Evolutionary conservation across 371 early-diverging fungal species (phyloP).

Genomic region (Synchytrium microbalum): DNA sequence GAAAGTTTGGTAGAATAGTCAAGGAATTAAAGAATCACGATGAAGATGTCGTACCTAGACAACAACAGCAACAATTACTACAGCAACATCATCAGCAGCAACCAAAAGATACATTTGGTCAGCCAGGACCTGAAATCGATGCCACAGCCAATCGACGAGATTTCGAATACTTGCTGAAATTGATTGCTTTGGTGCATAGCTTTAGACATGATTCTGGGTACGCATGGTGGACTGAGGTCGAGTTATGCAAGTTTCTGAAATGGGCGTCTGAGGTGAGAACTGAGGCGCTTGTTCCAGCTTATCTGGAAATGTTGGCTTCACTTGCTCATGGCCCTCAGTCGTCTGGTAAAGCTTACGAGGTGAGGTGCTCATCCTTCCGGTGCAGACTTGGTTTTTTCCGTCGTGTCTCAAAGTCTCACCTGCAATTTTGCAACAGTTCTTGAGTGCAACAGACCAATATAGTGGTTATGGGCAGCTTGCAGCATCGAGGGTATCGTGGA

Average conservation of each 20-base stretch:
- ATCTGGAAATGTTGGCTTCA: constrained; percentile 65
- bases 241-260: neutral
- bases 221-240: neutral
- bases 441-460: constrained; percentile 1
- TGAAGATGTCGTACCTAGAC: neutral
- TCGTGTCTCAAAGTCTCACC: no score
- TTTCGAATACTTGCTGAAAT: neutral
- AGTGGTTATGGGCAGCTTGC: neutral
- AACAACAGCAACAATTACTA: no score
- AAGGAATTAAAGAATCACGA: neutral
- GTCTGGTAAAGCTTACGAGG: constrained; percentile 45
- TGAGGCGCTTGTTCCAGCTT: constrained; percentile 35
- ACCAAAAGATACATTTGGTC: neutral
- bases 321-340: constrained; percentile 58
- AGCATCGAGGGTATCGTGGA: constrained; percentile 22
- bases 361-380: neutral
- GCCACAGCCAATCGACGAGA: neutral
- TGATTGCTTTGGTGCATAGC: neutral
- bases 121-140: neutral
- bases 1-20: constrained; percentile 1
- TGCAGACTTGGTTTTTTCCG: neutral
- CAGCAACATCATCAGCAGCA: no score
- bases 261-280: neutral
- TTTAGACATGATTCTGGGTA: neutral
- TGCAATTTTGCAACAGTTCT: neutral